Conservation (phyloP, 2,329 filamentous ascomycete genomes). For the Aspergillus udagawae region DNA sequence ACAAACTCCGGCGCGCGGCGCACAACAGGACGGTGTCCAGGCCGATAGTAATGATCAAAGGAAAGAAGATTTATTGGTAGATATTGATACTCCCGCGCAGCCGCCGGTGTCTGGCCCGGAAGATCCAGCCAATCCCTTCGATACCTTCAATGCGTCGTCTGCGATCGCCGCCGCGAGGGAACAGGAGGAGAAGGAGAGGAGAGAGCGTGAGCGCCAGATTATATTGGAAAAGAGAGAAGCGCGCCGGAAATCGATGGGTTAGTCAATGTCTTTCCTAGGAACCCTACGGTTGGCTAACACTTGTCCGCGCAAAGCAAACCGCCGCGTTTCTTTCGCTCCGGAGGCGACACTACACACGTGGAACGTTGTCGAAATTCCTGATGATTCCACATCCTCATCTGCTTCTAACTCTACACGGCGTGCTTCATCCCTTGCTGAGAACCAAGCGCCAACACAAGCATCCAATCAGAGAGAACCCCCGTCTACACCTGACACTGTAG, state of each 20-base stretch:
- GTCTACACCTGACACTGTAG: constrained; percentile 59
- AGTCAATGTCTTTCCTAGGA: constrained; percentile 4
- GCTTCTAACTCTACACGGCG: constrained; percentile 71
- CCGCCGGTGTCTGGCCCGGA: constrained; percentile 33
- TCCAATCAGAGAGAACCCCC: constrained; percentile 55
- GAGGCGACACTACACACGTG: constrained; percentile 97
- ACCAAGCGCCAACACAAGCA: constrained; percentile 25
- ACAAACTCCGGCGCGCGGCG: constrained; percentile 35
- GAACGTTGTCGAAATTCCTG: constrained; percentile 84
- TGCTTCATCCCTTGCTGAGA: constrained; percentile 56
- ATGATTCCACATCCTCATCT: constrained; percentile 77
- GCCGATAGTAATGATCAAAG: constrained; percentile 16
- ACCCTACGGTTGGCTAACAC: constrained; percentile 11
- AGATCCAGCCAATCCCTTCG: constrained; percentile 47
- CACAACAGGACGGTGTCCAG: constrained; percentile 17
- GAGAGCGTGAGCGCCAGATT: constrained; percentile 55
- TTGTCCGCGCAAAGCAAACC: constrained; percentile 56
- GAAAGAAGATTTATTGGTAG: constrained; percentile 37
- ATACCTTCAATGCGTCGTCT: constrained; percentile 39
- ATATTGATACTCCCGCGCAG: constrained; percentile 40
- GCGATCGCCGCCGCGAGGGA: constrained; percentile 64
- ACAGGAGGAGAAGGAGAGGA: constrained; percentile 62
- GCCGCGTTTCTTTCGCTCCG: constrained; percentile 92
- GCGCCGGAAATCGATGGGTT: constrained; percentile 80
- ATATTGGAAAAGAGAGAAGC: constrained; percentile 74